Conservation (phyloP, 108 stramenopile genomes). For the Cyclostephanos tholiformis region DNA sequence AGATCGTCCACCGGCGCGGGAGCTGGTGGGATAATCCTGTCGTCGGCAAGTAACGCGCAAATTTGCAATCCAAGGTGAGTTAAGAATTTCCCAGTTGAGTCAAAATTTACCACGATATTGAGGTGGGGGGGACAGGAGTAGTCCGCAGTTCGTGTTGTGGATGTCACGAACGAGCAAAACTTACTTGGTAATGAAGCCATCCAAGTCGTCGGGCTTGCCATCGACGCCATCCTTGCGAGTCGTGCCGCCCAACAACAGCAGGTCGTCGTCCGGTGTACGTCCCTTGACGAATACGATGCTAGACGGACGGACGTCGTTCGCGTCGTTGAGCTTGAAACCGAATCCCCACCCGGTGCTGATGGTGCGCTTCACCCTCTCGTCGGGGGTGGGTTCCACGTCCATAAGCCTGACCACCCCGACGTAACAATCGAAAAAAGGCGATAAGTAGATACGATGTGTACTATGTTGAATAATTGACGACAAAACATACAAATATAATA, state of each 20-base stretch:
- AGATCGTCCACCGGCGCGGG: constrained; percentile 35
- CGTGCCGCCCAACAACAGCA: constrained; percentile 40
- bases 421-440: too few species aligned
- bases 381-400: constrained; percentile 24
- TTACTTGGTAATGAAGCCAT: constrained; percentile 46
- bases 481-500: too few species aligned
- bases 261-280: constrained; percentile 43
- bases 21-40: constrained; percentile 33
- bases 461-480: too few species aligned
- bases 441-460: too few species aligned
- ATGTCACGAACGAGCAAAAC: too few species aligned
- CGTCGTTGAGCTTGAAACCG: constrained; percentile 51
- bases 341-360: constrained; percentile 50
- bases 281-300: constrained; percentile 43
- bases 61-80: too few species aligned
- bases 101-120: too few species aligned
- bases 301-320: constrained; percentile 41
- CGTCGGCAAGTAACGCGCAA: too few species aligned
- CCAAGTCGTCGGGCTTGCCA: constrained; percentile 27
- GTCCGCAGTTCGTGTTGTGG: too few species aligned
- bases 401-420: constrained; percentile 14
- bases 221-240: constrained; percentile 31
- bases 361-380: constrained; percentile 33
- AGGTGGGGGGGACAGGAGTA: too few species aligned
- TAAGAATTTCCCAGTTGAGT: too few species aligned